A percentile compares a stretch with the other conserved stretches of the same genome.
phyloP scores from a whole-genome alignment of 768 basidiomycete genomes.

The Mycena galopus region DNA sequence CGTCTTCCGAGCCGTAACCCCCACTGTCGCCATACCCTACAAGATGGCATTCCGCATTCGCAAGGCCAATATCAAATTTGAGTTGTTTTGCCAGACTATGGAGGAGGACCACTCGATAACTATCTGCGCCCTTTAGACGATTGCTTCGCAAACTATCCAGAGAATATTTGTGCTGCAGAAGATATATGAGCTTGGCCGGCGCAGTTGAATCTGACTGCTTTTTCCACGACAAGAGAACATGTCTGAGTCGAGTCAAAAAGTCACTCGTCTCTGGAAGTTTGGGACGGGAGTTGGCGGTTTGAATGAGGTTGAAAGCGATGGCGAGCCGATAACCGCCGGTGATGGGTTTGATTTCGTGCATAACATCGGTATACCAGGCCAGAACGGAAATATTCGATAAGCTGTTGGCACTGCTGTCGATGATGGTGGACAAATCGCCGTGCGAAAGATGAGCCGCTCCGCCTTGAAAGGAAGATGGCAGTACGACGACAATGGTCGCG shows the following conservation, averaged over 20 bases:
- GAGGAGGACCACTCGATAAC: constrained; percentile 43
- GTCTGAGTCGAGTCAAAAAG: constrained; percentile 34
- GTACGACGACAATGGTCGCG: constrained; percentile 54
- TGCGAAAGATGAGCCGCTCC: constrained; percentile 47
- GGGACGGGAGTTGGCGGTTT: constrained; percentile 40
- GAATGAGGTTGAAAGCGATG: constrained; percentile 55
- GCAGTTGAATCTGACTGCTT: neutral
- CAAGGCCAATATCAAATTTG: constrained; percentile 48
- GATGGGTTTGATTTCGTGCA: constrained; percentile 54
- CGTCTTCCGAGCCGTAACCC: constrained; percentile 1
- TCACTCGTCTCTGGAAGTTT: constrained; percentile 32
- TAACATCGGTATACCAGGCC: constrained; percentile 58
- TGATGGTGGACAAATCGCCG: constrained; percentile 23
- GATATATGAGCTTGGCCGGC: constrained; percentile 29
- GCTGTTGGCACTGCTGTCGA: constrained; percentile 44
- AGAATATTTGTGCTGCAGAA: constrained; percentile 39
- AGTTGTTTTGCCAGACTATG: constrained; percentile 42
- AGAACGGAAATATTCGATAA: constrained; percentile 45
- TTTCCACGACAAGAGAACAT: constrained; percentile 39
- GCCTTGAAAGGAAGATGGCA: constrained; percentile 54
- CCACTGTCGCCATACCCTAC: neutral
- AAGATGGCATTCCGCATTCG: constrained; percentile 40
- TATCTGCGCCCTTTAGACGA: constrained; percentile 52
- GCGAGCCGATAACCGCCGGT: constrained; percentile 55
- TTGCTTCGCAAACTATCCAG: constrained; percentile 22